Evolutionary conservation across 306 rosid species (phyloP).

Genomic region (Abrus precatorius): DNA sequence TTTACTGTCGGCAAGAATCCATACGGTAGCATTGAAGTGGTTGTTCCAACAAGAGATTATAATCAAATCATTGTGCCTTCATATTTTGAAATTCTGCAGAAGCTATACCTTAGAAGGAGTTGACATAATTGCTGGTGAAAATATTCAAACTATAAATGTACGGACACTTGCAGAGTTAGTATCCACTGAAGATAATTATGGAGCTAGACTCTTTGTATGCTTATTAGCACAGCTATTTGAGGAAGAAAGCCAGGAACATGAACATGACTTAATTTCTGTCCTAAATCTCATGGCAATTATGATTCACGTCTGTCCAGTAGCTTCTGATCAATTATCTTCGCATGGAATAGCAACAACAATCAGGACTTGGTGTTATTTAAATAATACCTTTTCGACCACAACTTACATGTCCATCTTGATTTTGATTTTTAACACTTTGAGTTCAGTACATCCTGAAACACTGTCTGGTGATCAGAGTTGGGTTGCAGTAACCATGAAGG

Average conservation of each 20-base stretch:
- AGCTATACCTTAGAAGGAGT: slow-evolving; percentile 55
- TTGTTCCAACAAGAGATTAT: slow-evolving; percentile 88
- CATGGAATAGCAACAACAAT: slow-evolving; percentile 70
- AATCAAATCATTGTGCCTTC: slow-evolving; percentile 61
- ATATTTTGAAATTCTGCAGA: slow-evolving; percentile 79
- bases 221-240: slow-evolving; percentile 69
- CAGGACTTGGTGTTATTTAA: slow-evolving; percentile 53
- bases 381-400: slow-evolving; percentile 54
- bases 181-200: slow-evolving; percentile 71
- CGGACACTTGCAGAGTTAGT: slow-evolving; percentile 76
- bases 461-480: slow-evolving; percentile 75
- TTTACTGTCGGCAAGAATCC: slow-evolving; percentile 76
- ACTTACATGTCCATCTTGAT: slow-evolving; percentile 56
- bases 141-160: slow-evolving; percentile 54
- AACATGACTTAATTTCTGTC: slow-evolving; percentile 62
- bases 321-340: slow-evolving; percentile 70
- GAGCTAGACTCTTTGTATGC: slow-evolving; percentile 71
- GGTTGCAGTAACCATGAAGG: slow-evolving; percentile 79
- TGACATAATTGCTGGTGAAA: slow-evolving; percentile 48
- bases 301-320: slow-evolving; percentile 61
- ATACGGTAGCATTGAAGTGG: slow-evolving; percentile 81
- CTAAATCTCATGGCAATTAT: slow-evolving; percentile 63
- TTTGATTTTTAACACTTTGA: slow-evolving; percentile 66
- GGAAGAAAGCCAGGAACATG: slow-evolving; percentile 71
- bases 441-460: slow-evolving; percentile 66